phyloP scores from a whole-genome alignment of 2,329 filamentous ascomycete species.

The Aspergillus latus region DNA sequence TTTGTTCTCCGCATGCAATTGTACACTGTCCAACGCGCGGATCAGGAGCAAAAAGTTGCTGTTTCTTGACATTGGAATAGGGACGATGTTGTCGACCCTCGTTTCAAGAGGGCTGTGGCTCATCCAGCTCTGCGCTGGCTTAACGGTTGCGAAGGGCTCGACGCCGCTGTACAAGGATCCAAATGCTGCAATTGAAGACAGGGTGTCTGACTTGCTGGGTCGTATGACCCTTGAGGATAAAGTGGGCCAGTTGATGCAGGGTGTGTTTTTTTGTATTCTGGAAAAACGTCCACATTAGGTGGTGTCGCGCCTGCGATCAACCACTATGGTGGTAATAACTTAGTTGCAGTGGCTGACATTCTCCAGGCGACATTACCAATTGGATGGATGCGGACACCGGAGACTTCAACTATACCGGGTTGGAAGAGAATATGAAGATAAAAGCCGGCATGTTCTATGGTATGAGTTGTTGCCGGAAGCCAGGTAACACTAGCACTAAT shows the following conservation, averaged over 20 bases:
- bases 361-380: constrained; percentile 64
- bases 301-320: neutral
- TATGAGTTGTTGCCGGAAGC: constrained; percentile 14
- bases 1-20: constrained; percentile 1
- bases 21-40: neutral
- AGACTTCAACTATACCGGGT: constrained; percentile 65
- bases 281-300: too few relatives aligned
- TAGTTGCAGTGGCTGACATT: neutral
- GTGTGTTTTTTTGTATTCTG: constrained; percentile 16
- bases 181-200: constrained; percentile 60
- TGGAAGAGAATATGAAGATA: constrained; percentile 65
- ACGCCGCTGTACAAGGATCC: constrained; percentile 61
- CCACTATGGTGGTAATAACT: too few relatives aligned
- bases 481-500: constrained; percentile 1
- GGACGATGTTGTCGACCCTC: constrained; percentile 17
- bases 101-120: constrained; percentile 28
- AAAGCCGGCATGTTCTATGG: constrained; percentile 68
- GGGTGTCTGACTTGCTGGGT: constrained; percentile 66
- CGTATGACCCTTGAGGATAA: constrained; percentile 77
- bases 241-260: constrained; percentile 66
- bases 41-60: neutral
- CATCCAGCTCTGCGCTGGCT: constrained; percentile 24
- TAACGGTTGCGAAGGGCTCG: constrained; percentile 19
- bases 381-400: constrained; percentile 70
- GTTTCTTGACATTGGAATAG: neutral